A percentile compares a stretch with the other conserved stretches of the same genome.
Evolutionary conservation across 371 early-diverging fungal species (phyloP).

Genomic region (Ordospora colligata): DNA sequence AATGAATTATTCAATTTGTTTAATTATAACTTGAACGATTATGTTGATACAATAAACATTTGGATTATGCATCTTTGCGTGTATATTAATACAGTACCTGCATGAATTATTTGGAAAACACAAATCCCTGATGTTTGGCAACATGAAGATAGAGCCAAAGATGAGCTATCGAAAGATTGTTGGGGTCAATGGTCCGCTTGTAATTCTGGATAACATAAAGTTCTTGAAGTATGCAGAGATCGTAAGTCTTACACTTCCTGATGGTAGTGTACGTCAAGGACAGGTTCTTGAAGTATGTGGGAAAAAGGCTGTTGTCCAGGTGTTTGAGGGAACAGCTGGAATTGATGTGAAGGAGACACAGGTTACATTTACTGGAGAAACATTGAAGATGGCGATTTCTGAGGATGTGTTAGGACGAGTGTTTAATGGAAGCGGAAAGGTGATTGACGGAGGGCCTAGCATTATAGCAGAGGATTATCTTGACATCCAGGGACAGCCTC

Average conservation of each 20-base stretch:
- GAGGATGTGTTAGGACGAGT: slow-evolving; percentile 98
- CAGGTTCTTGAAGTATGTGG: slow-evolving; percentile 97
- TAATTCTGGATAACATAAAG: slow-evolving; percentile 95
- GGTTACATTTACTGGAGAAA: slow-evolving; percentile 91
- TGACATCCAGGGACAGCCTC: slow-evolving; percentile 89
- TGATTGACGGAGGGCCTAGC: slow-evolving; percentile 94
- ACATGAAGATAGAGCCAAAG: slow-evolving; percentile 41
- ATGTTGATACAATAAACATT: no score
- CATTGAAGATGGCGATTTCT: slow-evolving; percentile 88
- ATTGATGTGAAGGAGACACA: slow-evolving; percentile 91
- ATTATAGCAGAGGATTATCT: slow-evolving; percentile 96
- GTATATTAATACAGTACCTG: not conserved
- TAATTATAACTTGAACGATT: no score
- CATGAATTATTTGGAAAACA: not conserved
- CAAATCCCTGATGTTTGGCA: slow-evolving; percentile 9
- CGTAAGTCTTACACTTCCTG: slow-evolving; percentile 87
- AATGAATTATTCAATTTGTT: no score
- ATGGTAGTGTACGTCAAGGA: slow-evolving; percentile 85
- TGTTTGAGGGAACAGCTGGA: slow-evolving; percentile 97
- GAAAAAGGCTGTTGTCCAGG: slow-evolving; percentile 93
- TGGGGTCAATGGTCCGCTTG: slow-evolving; percentile 97
- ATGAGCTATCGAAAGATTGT: slow-evolving; percentile 86
- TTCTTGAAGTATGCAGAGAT: slow-evolving; percentile 90
- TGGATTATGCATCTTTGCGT: not conserved
- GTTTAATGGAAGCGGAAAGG: slow-evolving; percentile 96